A percentile compares a stretch with the other conserved stretches of the same genome.
Evolutionary conservation across 768 basidiomycete genomes (phyloP).

Genomic region (Suillus lakei): DNA sequence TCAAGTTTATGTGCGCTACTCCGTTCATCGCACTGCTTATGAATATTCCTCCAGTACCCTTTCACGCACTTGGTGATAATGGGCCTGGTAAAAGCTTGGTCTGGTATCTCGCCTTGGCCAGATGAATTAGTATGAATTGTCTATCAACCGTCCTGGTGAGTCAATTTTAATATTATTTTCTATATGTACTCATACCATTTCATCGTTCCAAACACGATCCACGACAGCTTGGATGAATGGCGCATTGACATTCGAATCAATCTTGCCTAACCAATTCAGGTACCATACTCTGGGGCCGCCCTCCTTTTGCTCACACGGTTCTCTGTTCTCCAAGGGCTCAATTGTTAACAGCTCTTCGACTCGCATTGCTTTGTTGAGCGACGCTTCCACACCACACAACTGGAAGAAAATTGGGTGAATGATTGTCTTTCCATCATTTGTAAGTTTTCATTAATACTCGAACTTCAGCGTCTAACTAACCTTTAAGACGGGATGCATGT

Average conservation of each 20-base stretch:
- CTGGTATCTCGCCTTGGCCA: conserved; percentile 8
- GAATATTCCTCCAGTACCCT: conserved; percentile 3
- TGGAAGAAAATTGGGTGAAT: conserved; percentile 6
- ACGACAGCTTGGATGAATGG: too few species aligned
- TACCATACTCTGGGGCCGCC: too few species aligned
- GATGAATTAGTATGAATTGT: too few species aligned
- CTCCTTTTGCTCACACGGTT: too few species aligned
- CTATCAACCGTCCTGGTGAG: too few species aligned
- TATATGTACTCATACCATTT: too few species aligned
- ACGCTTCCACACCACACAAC: background rate
- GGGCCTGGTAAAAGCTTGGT: background rate
- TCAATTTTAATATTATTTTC: too few species aligned
- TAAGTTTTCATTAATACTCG: background rate
- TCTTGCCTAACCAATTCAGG: too few species aligned
- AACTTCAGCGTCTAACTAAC: background rate
- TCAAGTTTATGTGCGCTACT: background rate
- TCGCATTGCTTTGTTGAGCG: background rate
- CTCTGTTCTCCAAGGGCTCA: too few species aligned
- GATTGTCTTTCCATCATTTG: background rate
- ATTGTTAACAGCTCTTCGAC: background rate
- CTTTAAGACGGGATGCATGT: conserved; percentile 1
- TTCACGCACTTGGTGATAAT: conserved; percentile 1
- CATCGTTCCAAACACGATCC: too few species aligned
- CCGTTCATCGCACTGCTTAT: background rate
- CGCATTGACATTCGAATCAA: too few species aligned